Percentiles rank a stretch among this genome's conserved stretches.
phyloP scores from a whole-genome alignment of 768 basidiomycete species.

The Boletus reticuloceps region DNA sequence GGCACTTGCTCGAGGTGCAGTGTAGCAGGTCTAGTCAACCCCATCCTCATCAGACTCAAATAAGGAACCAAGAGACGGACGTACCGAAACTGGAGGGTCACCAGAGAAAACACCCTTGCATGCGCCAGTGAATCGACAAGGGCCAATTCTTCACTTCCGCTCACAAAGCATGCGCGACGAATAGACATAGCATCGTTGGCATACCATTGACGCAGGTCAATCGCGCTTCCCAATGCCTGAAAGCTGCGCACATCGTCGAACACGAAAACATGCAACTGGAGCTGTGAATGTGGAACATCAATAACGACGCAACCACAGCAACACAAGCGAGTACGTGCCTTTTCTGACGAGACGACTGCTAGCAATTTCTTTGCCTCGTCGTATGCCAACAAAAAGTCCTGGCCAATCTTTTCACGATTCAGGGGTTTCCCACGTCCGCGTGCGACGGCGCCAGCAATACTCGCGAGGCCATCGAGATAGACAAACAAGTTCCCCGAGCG shows the following conservation, averaged over 20 bases:
- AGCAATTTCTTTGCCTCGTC: conserved; percentile 53
- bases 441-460: conserved; percentile 33
- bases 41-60: too few species aligned
- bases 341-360: conserved; percentile 41
- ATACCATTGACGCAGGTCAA: conserved; percentile 47
- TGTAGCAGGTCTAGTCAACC: too few species aligned
- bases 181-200: conserved; percentile 23
- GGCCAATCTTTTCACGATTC: conserved; percentile 46
- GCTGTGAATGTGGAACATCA: conserved; percentile 13
- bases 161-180: conserved; percentile 41
- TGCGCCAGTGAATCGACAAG: conserved; percentile 44
- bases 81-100: conserved; percentile 39
- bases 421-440: conserved; percentile 31
- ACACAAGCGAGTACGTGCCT: conserved; percentile 26
- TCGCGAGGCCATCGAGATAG: conserved; percentile 35
- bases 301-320: accelerated
- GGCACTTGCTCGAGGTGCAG: too few species aligned
- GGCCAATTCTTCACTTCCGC: conserved; percentile 51
- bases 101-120: conserved; percentile 52
- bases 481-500: conserved; percentile 33
- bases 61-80: not conserved
- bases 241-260: conserved; percentile 46
- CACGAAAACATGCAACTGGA: conserved; percentile 43
- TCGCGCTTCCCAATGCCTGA: conserved; percentile 39
- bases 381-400: conserved; percentile 44